These are phyloP conservation scores for Coemansia sp. DNA, from an alignment of 192 early-diverging fungal genomes.

Conservation along the genomic window DNA sequence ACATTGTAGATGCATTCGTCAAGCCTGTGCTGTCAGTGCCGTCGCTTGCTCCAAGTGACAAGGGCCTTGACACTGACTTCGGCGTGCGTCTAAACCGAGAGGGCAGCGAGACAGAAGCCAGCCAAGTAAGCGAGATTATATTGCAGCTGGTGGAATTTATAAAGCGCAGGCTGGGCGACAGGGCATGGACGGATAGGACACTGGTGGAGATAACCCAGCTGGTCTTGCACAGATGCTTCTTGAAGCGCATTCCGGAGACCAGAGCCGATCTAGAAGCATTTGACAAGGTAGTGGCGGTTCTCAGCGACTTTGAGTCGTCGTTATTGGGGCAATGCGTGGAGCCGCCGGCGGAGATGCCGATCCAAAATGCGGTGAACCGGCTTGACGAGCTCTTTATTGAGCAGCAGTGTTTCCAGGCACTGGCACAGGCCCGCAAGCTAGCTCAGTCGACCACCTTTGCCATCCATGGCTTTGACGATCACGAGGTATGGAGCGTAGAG, in stretches of 20 bases:
- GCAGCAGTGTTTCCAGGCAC: slow-evolving; percentile 18
- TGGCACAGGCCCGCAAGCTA: slow-evolving; percentile 9
- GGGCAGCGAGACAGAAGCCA: neutral
- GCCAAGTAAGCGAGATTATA: slow-evolving; percentile 1
- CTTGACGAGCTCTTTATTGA: slow-evolving; percentile 22
- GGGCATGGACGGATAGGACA: slow-evolving; percentile 1
- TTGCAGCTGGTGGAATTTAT: slow-evolving; percentile 6
- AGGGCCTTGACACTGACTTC: neutral
- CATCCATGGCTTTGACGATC: slow-evolving; percentile 5
- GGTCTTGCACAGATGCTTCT: slow-evolving; percentile 26
- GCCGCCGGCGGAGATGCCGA: slow-evolving; percentile 5
- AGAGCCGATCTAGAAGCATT: slow-evolving; percentile 14
- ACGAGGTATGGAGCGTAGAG: slow-evolving; percentile 26
- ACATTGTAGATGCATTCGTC: slow-evolving; percentile 17
- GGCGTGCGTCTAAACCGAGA: neutral
- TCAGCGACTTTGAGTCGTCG: slow-evolving; percentile 21
- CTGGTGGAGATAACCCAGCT: slow-evolving; percentile 11
- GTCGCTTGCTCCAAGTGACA: neutral
- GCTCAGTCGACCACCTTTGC: slow-evolving; percentile 23
- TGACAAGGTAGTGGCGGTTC: neutral
- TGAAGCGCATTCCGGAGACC: slow-evolving; percentile 18
- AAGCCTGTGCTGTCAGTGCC: slow-evolving; percentile 17
- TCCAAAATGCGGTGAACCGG: slow-evolving; percentile 9
- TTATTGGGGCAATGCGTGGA: slow-evolving; percentile 6
- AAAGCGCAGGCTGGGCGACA: slow-evolving; percentile 1